Evolutionary conservation across 2,329 filamentous ascomycete genomes (phyloP).

Genomic region (Cadophora luteo-olivacea): DNA sequence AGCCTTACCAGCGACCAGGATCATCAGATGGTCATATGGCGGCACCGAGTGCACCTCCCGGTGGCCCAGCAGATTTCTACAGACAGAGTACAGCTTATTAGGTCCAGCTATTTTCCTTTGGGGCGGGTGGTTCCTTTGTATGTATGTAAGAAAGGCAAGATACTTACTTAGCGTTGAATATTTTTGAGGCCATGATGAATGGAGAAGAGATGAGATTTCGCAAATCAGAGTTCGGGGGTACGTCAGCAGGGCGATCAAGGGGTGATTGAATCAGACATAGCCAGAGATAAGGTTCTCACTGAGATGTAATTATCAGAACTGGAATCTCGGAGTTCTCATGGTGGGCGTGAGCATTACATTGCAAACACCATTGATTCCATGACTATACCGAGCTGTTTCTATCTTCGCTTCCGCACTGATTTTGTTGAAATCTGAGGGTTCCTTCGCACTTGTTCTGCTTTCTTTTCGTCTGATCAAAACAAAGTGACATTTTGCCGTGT

Average conservation of each 20-base stretch:
- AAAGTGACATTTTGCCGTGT: no score
- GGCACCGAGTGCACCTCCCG: conserved; percentile 54
- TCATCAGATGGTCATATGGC: conserved; percentile 41
- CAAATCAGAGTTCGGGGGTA: not conserved
- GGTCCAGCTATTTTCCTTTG: not conserved
- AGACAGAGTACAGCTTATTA: conserved; percentile 50
- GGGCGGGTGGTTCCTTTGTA: not conserved
- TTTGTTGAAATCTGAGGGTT: not conserved
- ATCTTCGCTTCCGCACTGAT: not conserved
- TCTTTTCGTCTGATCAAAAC: no score
- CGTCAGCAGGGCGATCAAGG: not conserved
- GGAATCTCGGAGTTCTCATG: not conserved
- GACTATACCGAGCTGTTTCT: not conserved
- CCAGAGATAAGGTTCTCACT: not conserved
- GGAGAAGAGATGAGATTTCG: not conserved
- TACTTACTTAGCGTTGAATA: conserved; percentile 8
- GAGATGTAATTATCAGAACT: conserved; percentile 8
- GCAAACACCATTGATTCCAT: not conserved
- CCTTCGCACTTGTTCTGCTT: no score
- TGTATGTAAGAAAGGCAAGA: conserved; percentile 3
- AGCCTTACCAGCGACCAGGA: conserved; percentile 55
- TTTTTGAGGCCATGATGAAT: not conserved
- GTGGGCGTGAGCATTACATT: not conserved
- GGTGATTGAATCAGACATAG: not conserved
- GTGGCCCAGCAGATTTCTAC: conserved; percentile 58